Base-by-base conservation (phyloP, 345 rosid genomes). In the Syzygium aqueum region DNA sequence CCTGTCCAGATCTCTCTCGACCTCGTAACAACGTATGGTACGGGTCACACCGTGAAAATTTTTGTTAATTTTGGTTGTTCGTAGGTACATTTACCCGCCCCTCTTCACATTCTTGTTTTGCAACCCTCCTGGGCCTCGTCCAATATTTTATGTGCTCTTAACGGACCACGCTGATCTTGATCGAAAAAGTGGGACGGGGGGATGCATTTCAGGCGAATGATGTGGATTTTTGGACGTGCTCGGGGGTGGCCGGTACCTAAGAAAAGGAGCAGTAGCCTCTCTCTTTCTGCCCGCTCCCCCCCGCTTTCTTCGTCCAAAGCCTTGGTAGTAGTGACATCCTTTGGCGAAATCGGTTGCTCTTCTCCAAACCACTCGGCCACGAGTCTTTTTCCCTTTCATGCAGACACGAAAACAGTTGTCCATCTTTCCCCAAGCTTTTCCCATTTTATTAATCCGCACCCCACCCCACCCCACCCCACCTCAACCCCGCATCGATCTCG, bases 91-190 rank as follows among this genome's bases (percentile, higher is more conserved):
- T 5, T 43, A 43, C 7, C 46, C 7, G 6, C 7, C 46, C 7
- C 46, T 43, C 46, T 43, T 43, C 46, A 6, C 46, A 43, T 43
- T 6, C 46, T 43, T 6, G 46, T 43, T 43, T 43, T 43, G 46
- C 46, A 6, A 43, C 46, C 46, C 7, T 43, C 46, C 46, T 43
- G 6, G 46, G 5, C 46, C 46, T 15, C 22, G 3, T 3, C 5
- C 8, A 28, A 7, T 15, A 7, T 65, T 65, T 0, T 30, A 3
- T 0, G 0, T 3, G 0, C 11, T 53, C 54, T 53, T 17, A 54
- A 22, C 11, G 59, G 22, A 54, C 10, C 59, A 22, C 59, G 59
- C 27, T 11, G 22, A 8, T 54, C 11, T 22, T 11, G 9, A 22
- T 54, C 8, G 27, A 22, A 43, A 43, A 43, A 43, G 46, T 43